Evolutionary conservation across 2,329 filamentous ascomycete species (phyloP), one percentile per base, ranked within the genome.

Genomic region (Daldinia sp.): DNA sequence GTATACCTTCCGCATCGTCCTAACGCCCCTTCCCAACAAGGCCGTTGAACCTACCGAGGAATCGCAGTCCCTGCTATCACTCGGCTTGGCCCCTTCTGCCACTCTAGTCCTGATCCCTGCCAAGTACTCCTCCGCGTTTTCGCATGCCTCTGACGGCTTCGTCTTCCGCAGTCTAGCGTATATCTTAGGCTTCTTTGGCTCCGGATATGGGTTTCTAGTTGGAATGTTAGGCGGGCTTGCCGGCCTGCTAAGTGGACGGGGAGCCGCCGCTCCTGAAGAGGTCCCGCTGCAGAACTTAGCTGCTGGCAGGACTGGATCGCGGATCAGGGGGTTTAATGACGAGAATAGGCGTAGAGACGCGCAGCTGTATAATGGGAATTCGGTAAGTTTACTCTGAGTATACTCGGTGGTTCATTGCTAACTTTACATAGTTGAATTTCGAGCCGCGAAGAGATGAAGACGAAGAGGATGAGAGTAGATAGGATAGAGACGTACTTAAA

Each of bases 341-440:
- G 79, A 83, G 17, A 80, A 85, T 63, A 80, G 82, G 35, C 81
- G 81, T 54, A 77, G 85, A 57, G 83, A 89, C 65, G 84, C 87
- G 43, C 90, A 96, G 72, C 85, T 96, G 47, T 97, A 97, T 74
- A 97, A 97, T 72, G 94, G 94, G 1, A 97, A 97, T 73, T 92
- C 92, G 74, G 91, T 94, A 81, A 77, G 86, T 54, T 35, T 19
- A 9, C 3, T 11, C 7, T 3, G 27, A 30, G 43, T 7, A 30
- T 9, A 0, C 1, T 15, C 4, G 41, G n/a, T n/a, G 17, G 0
- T 8, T 48, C n/a, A 29, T 50, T 45, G 39, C 77, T 81, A 68
- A 78, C 68, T 52, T 54, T 2, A 11, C 43, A 52, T 66, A 91
- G 87, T 75, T 90, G 57, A 91, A 90, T 68, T 91, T 91, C 67